Percentiles rank a stretch among this genome's conserved stretches.
These are phyloP conservation scores for Malus hybrid DNA, from an alignment of 331 rosid genomes.

Conservation along the genomic window DNA sequence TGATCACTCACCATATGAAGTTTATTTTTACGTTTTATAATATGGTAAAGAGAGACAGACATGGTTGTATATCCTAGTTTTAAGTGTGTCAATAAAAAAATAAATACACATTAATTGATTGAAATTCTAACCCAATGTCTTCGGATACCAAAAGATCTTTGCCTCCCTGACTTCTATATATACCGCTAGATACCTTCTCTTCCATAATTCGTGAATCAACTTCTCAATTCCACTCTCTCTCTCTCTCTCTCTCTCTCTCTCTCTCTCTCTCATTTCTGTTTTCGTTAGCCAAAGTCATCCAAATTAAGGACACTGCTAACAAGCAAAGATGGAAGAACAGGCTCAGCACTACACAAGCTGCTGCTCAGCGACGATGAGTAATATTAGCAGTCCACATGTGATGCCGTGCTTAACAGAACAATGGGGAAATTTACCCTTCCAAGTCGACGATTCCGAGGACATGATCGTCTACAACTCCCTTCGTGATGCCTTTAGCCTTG, in stretches of 20 bases:
- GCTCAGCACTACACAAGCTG: neutral
- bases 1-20: too few species aligned
- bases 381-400: neutral
- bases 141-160: too few species aligned
- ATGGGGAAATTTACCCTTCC: slow-evolving; percentile 34
- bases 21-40: too few species aligned
- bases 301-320: neutral
- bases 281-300: too few species aligned
- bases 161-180: neutral
- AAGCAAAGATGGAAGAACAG: neutral
- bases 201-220: neutral
- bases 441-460: slow-evolving; percentile 30
- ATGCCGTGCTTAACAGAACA: slow-evolving; percentile 22
- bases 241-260: too few species aligned
- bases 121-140: too few species aligned
- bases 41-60: too few species aligned
- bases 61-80: too few species aligned
- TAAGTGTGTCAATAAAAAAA: too few species aligned
- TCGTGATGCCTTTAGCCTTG: slow-evolving; percentile 16
- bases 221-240: too few species aligned
- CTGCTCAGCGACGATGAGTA: neutral
- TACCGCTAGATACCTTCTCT: neutral
- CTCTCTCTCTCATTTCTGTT: neutral
- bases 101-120: too few species aligned
- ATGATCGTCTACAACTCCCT: slow-evolving; percentile 31